Conservation (phyloP, 2,329 filamentous ascomycete species). For the Clarireedia hainanense region DNA sequence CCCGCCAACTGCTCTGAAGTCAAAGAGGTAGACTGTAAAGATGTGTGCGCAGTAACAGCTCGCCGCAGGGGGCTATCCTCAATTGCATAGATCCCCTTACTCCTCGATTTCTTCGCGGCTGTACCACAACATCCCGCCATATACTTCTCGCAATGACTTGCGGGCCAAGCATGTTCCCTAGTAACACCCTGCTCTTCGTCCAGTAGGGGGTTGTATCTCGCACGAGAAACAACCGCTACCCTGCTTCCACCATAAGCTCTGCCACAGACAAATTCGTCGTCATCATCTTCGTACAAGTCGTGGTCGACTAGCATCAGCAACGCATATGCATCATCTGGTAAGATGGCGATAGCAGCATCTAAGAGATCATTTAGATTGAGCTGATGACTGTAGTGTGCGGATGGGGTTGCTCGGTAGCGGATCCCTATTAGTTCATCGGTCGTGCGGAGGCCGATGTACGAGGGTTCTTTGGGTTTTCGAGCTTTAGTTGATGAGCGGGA, state of each 20-base stretch:
- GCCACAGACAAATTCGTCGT: slow-evolving; percentile 59
- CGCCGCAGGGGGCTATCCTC: slow-evolving; percentile 25
- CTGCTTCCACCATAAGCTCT: slow-evolving; percentile 57
- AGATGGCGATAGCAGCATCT: slow-evolving; percentile 20
- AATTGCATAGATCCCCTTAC: neutral
- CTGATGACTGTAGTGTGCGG: slow-evolving; percentile 18
- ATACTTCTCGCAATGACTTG: slow-evolving; percentile 50
- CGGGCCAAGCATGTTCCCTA: slow-evolving; percentile 52
- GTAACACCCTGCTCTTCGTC: slow-evolving; percentile 30
- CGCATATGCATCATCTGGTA: slow-evolving; percentile 24
- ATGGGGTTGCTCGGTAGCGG: slow-evolving; percentile 16
- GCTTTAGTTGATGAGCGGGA: neutral
- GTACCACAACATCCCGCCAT: slow-evolving; percentile 29
- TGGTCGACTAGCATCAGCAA: slow-evolving; percentile 23
- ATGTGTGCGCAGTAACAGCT: slow-evolving; percentile 27
- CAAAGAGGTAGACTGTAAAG: slow-evolving; percentile 10
- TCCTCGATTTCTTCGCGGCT: neutral
- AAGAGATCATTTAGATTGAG: slow-evolving; percentile 24
- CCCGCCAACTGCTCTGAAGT: slow-evolving; percentile 27
- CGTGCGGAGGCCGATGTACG: slow-evolving; percentile 1
- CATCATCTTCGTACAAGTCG: slow-evolving; percentile 32
- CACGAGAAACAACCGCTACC: slow-evolving; percentile 52
- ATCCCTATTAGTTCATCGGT: slow-evolving; percentile 14
- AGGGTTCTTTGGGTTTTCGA: neutral
- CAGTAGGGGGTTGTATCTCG: slow-evolving; percentile 51